Evolutionary conservation across 2,329 filamentous ascomycete species (phyloP), one percentile per base, ranked within the genome.

Genomic region (Nothophoma quercina): DNA sequence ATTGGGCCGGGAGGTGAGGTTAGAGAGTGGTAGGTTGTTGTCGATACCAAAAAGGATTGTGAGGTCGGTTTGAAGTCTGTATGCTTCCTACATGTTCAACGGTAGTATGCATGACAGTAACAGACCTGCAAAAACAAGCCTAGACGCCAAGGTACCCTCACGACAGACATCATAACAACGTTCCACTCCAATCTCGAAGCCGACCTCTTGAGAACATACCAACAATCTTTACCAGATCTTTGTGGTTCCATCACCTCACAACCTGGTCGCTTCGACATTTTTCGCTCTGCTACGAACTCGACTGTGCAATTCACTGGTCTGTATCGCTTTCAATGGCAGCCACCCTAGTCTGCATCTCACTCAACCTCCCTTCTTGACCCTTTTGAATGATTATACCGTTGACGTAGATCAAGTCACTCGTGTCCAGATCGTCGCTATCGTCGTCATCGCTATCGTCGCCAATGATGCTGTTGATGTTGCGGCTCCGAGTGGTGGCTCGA

Each of bases 1-100:
- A 82, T 83, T 60, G 88, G 88, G 0, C 85, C 85, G 0, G 88
- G 87, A 56, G 86, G 86, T 0, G 81, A 84, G 51, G 79, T 89
- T 42, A 76, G 87, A 40, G 88, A 90, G 69, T 90, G 88, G 88
- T 90, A 60, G 34, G 16, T 33, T 13, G 30, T 6, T 6, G 15
- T 15, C 2, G 10, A 9, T 7, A 13, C 29, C 5, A 13, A 30
- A 8, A 18, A 13, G 5, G 15, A 7, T 19, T 19, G 13, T 5
- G n/a, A 13, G 22, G 2, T 33, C 5, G 13, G 9, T n/a, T n/a
- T n/a, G n/a, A n/a, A n/a, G n/a, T n/a, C n/a, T n/a, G n/a, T n/a
- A n/a, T n/a, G n/a, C n/a, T n/a, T n/a, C n/a, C n/a, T n/a, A n/a
- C n/a, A n/a, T n/a, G n/a, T n/a, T n/a, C n/a, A n/a, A n/a, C n/a